Percentiles rank a stretch among this genome's conserved stretches.
These are phyloP conservation scores for Calonectria pauciramosa DNA, from an alignment of 2,329 filamentous ascomycete species.

Conservation along the genomic window DNA sequence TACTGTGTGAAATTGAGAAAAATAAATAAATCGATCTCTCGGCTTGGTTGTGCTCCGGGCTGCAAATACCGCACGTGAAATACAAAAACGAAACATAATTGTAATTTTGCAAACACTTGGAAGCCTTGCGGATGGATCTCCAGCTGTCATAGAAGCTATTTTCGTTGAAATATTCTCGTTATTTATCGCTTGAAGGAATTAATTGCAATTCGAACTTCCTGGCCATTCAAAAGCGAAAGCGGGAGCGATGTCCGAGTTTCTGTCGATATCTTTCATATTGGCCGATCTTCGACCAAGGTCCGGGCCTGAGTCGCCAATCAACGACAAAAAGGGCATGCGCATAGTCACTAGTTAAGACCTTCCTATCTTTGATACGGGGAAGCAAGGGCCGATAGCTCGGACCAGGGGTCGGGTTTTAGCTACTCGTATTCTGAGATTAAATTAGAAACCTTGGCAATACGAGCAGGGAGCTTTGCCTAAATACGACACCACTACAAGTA, in stretches of 20 bases:
- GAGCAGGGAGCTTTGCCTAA: neutral
- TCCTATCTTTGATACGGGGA: neutral
- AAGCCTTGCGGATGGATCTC: neutral
- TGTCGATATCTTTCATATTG: neutral
- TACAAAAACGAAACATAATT: neutral
- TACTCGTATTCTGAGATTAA: conserved; percentile 10
- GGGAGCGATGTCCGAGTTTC: neutral
- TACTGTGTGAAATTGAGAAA: neutral
- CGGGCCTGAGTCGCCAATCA: neutral
- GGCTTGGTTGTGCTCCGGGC: neutral
- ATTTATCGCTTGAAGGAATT: neutral
- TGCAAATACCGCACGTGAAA: neutral
- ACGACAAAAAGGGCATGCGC: neutral
- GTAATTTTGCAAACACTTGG: neutral
- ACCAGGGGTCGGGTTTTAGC: neutral
- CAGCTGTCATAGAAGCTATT: neutral
- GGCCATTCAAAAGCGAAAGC: neutral
- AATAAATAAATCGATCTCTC: neutral
- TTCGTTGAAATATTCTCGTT: neutral
- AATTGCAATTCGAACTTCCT: too few species aligned
- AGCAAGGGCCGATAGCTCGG: neutral
- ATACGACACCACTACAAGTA: neutral
- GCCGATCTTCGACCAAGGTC: neutral
- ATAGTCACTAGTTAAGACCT: neutral
- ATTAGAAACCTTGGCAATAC: conserved; percentile 3